A percentile compares a stretch with the other conserved stretches of the same genome.
phyloP scores from a whole-genome alignment of 2,329 filamentous ascomycete species.

The Cryphonectria nitschkei region DNA sequence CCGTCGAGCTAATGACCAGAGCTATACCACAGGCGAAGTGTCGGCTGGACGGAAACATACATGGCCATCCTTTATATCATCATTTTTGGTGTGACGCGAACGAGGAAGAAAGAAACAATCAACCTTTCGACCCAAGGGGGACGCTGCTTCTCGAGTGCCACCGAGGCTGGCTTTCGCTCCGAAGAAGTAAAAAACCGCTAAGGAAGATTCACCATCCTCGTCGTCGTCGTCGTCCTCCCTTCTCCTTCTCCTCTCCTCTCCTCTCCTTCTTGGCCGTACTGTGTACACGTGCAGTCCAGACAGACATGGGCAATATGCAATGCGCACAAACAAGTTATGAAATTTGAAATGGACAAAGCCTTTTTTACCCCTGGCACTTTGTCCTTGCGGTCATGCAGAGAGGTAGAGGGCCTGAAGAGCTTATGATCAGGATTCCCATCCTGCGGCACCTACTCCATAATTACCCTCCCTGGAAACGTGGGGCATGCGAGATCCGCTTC shows the following conservation, averaged over 20 bases:
- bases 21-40: not conserved
- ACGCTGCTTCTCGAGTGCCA: constrained; percentile 7
- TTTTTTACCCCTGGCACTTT: not conserved
- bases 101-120: not conserved
- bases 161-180: not conserved
- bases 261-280: not conserved
- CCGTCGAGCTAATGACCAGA: not conserved
- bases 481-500: constrained; percentile 15
- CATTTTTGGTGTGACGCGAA: not conserved
- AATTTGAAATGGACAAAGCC: not conserved
- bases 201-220: no score
- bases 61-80: not conserved
- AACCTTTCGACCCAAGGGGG: not conserved
- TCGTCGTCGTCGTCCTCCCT: not conserved
- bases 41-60: not conserved
- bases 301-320: not conserved
- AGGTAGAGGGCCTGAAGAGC: not conserved
- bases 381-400: no score
- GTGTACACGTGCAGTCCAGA: not conserved
- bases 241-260: not conserved
- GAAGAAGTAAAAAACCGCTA: no score
- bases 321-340: not conserved
- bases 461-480: not conserved
- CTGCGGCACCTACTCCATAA: not conserved
- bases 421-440: not conserved